Percentiles rank a stretch among this genome's conserved stretches.
Evolutionary conservation across 768 basidiomycete species (phyloP).

Genomic region (Lentinula sp.): DNA sequence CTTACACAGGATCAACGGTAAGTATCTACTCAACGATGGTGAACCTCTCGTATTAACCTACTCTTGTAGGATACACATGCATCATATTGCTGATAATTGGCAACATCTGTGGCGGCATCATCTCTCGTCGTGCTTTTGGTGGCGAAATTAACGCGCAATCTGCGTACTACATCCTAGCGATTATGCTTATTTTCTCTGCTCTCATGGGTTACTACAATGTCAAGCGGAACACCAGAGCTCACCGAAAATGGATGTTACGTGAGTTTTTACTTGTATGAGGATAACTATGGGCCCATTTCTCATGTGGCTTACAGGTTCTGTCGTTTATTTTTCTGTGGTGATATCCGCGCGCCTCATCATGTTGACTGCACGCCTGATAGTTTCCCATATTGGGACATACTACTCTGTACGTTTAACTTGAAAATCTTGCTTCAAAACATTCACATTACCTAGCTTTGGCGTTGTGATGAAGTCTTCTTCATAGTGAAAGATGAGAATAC

Average conservation of each 20-base stretch:
- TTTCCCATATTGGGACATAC: constrained; percentile 17
- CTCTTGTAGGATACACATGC: constrained; percentile 12
- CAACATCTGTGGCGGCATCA: constrained; percentile 14
- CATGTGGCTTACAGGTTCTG: constrained; percentile 11
- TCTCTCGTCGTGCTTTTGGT: constrained; percentile 15
- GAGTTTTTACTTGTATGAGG: constrained; percentile 1
- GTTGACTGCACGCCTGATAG: constrained; percentile 12
- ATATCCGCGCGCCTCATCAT: constrained; percentile 15
- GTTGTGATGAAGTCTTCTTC: constrained; percentile 19
- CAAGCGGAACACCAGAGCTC: constrained; percentile 17
- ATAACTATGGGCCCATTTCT: neutral
- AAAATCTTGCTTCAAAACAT: neutral
- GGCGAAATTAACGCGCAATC: constrained; percentile 21
- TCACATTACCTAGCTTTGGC: constrained; percentile 13
- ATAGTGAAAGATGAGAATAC: constrained; percentile 8
- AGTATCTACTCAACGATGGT: neutral
- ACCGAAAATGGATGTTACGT: constrained; percentile 24
- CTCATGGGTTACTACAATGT: constrained; percentile 16
- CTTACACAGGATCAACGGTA: constrained; percentile 19
- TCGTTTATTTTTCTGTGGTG: constrained; percentile 12
- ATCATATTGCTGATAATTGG: constrained; percentile 14
- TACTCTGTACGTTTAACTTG: constrained; percentile 12
- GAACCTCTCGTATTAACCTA: neutral
- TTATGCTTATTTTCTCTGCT: constrained; percentile 14
- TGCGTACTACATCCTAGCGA: constrained; percentile 15